Evolutionary conservation across 371 early-diverging fungal genomes (phyloP).

Genomic region (Umbelopsis sp.): DNA sequence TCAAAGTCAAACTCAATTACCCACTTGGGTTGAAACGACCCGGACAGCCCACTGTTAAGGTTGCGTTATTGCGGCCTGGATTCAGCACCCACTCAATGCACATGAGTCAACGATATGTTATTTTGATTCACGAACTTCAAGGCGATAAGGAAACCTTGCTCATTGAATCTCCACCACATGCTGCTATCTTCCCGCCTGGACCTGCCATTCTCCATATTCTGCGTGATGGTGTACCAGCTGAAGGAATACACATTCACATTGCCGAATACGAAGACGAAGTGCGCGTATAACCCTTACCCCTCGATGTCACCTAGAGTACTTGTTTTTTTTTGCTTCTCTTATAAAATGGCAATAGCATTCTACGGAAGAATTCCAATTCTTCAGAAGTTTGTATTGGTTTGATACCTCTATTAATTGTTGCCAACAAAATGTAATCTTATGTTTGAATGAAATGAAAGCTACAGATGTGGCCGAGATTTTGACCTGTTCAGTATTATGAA

Average conservation of each 20-base stretch:
- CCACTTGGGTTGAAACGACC: slow-evolving; percentile 2
- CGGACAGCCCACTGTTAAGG: slow-evolving; percentile 33
- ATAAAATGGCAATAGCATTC: too few species aligned
- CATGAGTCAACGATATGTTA: slow-evolving; percentile 65
- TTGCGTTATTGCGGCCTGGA: slow-evolving; percentile 50
- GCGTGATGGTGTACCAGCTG: slow-evolving; percentile 60
- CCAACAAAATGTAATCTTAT: too few species aligned
- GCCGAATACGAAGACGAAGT: neutral
- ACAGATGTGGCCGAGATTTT: too few species aligned
- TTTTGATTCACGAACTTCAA: slow-evolving; percentile 30
- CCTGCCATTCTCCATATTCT: slow-evolving; percentile 57
- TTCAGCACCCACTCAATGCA: slow-evolving; percentile 70
- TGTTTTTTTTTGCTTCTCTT: too few species aligned
- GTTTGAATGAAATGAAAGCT: too few species aligned
- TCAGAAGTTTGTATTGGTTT: too few species aligned
- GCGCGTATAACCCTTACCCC: neutral
- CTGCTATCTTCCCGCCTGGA: slow-evolving; percentile 64
- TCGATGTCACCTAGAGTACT: too few species aligned
- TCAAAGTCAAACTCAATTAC: slow-evolving; percentile 39
- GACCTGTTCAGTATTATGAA: too few species aligned
- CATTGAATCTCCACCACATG: slow-evolving; percentile 57
- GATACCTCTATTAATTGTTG: too few species aligned
- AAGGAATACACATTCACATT: slow-evolving; percentile 25
- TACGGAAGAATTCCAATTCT: too few species aligned
- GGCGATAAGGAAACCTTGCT: slow-evolving; percentile 34